A percentile compares a stretch with the other conserved stretches of the same genome.
These are phyloP conservation scores for Chiua virens DNA, from an alignment of 768 basidiomycete genomes.

Conservation along the genomic window DNA sequence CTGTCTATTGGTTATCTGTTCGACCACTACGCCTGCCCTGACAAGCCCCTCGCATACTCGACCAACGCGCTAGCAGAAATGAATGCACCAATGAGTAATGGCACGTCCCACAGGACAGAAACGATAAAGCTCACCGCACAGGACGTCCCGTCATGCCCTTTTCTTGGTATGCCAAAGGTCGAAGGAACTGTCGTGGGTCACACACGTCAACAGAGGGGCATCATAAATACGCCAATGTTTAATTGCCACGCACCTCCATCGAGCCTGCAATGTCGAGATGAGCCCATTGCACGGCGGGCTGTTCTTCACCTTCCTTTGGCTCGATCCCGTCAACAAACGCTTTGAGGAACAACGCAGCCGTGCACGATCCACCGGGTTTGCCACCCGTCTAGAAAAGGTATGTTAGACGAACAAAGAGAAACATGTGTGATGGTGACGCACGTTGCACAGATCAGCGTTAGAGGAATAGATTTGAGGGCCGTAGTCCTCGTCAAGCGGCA, in stretches of 20 bases:
- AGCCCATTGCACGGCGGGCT: constrained; percentile 71
- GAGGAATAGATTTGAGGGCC: constrained; percentile 72
- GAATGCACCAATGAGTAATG: neutral
- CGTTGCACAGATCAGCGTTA: constrained; percentile 81
- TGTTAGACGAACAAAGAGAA: neutral
- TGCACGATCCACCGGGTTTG: constrained; percentile 67
- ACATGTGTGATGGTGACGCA: neutral
- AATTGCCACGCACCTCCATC: constrained; percentile 57
- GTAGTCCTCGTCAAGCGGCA: constrained; percentile 85
- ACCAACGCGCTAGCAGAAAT: constrained; percentile 27
- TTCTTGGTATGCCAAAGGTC: constrained; percentile 61
- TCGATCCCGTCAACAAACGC: constrained; percentile 77
- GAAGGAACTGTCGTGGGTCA: constrained; percentile 39
- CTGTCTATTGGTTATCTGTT: neutral
- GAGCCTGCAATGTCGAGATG: constrained; percentile 83
- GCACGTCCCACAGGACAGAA: neutral
- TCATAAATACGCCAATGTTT: constrained; percentile 1
- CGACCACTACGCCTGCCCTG: constrained; percentile 12
- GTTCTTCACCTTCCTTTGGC: constrained; percentile 52
- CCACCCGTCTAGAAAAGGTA: constrained; percentile 58
- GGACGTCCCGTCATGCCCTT: constrained; percentile 81
- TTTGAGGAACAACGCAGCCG: constrained; percentile 87
- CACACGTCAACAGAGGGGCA: neutral
- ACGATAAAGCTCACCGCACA: constrained; percentile 54
- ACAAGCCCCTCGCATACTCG: constrained; percentile 33